These are phyloP conservation scores for Saturnispora serradocipensis DNA, from an alignment of 805 yeast species.

Conservation along the genomic window DNA sequence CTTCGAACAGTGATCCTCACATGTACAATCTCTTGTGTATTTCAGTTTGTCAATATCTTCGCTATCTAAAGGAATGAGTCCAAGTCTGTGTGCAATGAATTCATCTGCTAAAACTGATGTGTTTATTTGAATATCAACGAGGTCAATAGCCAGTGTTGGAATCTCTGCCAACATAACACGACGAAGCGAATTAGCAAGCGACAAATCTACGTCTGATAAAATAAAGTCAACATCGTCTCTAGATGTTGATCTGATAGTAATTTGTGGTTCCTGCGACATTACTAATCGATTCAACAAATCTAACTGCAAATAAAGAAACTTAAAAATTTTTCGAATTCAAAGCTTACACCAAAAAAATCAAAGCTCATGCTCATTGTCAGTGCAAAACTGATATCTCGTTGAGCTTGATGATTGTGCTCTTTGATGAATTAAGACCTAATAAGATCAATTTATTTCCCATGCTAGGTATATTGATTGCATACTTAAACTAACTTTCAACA, in stretches of 20 bases:
- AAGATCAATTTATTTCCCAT: too few species aligned
- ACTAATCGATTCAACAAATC: not conserved
- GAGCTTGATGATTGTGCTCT: not conserved
- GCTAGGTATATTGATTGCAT: too few species aligned
- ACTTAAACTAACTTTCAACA: too few species aligned
- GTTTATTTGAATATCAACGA: constrained; percentile 88
- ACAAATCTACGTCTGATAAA: constrained; percentile 74
- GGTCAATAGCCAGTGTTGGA: constrained; percentile 92
- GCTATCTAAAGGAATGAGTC: constrained; percentile 81
- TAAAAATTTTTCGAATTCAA: not conserved
- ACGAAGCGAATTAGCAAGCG: constrained; percentile 87
- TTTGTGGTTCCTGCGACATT: constrained; percentile 51
- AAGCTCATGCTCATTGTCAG: not conserved
- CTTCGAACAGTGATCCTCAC: constrained; percentile 94
- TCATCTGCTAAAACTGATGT: constrained; percentile 96
- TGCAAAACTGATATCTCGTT: not conserved
- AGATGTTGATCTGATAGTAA: constrained; percentile 80
- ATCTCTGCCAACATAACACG: constrained; percentile 92
- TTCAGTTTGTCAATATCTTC: constrained; percentile 75
- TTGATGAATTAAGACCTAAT: not conserved
- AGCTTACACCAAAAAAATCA: not conserved
- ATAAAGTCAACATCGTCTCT: constrained; percentile 87
- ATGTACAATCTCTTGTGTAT: constrained; percentile 92
- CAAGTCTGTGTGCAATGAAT: constrained; percentile 88
- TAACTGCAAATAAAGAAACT: not conserved